Percentiles rank a stretch among this genome's conserved stretches.
These are phyloP conservation scores for Sphaerobolus stellatus DNA, from an alignment of 1,284 basidiomycete species.

Conservation along the genomic window DNA sequence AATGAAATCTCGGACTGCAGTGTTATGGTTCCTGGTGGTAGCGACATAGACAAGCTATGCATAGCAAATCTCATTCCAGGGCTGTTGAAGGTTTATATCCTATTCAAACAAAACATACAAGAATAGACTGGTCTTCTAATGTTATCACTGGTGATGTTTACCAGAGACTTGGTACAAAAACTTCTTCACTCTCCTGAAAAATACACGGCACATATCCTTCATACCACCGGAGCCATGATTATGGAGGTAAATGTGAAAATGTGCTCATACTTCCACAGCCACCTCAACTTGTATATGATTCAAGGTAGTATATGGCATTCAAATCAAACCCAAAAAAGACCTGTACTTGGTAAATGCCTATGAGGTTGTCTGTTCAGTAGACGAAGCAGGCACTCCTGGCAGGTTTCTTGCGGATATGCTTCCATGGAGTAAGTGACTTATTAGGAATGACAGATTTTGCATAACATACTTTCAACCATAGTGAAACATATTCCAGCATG, in stretches of 20 bases:
- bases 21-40: constrained; percentile 21
- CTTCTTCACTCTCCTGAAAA: not conserved
- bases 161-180: not conserved
- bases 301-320: not conserved
- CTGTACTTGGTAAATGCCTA: not conserved
- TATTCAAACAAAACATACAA: not conserved
- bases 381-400: constrained; percentile 17
- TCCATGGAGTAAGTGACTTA: constrained; percentile 27
- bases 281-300: not conserved
- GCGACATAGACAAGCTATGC: constrained; percentile 21
- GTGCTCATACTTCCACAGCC: not conserved
- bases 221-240: not conserved
- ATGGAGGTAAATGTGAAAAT: not conserved
- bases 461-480: constrained; percentile 7
- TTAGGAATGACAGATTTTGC: not conserved
- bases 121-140: no score
- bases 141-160: no score
- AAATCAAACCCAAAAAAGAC: not conserved
- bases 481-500: constrained; percentile 25
- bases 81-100: constrained; percentile 9
- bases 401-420: constrained; percentile 31
- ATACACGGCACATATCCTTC: not conserved
- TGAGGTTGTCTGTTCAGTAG: not conserved
- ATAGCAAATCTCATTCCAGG: constrained; percentile 19
- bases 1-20: constrained; percentile 23